These are phyloP conservation scores for Hericium erinaceus DNA, from an alignment of 768 basidiomycete genomes.

Conservation along the genomic window DNA sequence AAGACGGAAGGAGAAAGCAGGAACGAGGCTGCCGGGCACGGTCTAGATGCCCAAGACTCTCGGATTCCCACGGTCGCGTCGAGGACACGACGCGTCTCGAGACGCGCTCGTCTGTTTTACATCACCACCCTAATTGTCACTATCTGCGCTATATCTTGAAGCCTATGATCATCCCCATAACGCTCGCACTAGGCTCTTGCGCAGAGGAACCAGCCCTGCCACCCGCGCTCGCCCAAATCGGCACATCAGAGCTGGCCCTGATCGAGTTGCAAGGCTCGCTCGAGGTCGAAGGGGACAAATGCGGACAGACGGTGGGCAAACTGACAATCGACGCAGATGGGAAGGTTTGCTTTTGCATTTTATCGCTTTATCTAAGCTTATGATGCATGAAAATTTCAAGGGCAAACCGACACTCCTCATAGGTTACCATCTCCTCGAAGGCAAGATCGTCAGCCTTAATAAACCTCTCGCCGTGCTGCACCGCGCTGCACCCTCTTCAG, in stretches of 20 bases:
- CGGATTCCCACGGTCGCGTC: too few species aligned
- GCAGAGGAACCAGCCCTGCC: slow-evolving; percentile 34
- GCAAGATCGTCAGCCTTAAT: slow-evolving; percentile 62
- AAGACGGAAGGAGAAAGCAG: too few species aligned
- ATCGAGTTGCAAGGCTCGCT: slow-evolving; percentile 85
- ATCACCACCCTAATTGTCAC: too few species aligned
- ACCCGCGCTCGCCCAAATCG: slow-evolving; percentile 57
- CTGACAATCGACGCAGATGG: slow-evolving; percentile 48
- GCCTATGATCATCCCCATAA: neutral
- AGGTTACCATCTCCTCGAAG: slow-evolving; percentile 87
- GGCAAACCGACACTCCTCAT: slow-evolving; percentile 72
- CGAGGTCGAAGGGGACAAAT: slow-evolving; percentile 58
- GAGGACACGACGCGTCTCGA: too few species aligned
- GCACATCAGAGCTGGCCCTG: slow-evolving; percentile 70
- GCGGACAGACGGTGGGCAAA: slow-evolving; percentile 72
- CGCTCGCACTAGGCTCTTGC: neutral
- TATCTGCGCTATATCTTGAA: neutral
- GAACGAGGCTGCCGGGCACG: too few species aligned
- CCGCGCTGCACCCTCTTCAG: slow-evolving; percentile 18
- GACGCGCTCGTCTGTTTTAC: too few species aligned
- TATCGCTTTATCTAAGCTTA: neutral
- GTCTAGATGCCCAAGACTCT: too few species aligned
- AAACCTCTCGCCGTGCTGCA: slow-evolving; percentile 79
- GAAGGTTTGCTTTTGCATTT: slow-evolving; percentile 33
- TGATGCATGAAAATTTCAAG: slow-evolving; percentile 25